Percentiles rank a stretch among this genome's conserved stretches.
These are phyloP conservation scores for Colletotrichum neosansevieriae DNA, from an alignment of 2,329 filamentous ascomycete species.

Conservation along the genomic window DNA sequence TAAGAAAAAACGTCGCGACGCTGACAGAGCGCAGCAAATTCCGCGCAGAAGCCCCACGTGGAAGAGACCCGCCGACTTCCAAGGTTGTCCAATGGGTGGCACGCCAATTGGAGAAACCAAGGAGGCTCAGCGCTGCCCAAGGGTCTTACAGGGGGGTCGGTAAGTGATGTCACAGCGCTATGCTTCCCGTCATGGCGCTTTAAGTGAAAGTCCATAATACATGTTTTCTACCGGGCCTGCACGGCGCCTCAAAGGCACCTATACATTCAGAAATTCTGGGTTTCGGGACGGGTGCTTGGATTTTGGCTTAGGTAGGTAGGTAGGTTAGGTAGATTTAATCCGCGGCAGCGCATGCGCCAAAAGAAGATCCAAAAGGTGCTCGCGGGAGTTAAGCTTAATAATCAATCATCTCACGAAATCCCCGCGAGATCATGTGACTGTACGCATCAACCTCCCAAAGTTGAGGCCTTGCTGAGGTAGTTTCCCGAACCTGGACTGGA, in stretches of 20 bases:
- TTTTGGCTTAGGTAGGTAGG: no score
- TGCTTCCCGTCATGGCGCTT: background rate
- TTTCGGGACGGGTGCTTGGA: background rate
- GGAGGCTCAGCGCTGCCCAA: slow-evolving; percentile 15
- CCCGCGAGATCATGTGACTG: slow-evolving; percentile 37
- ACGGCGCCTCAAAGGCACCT: no score
- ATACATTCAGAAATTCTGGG: background rate
- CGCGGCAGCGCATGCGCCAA: no score
- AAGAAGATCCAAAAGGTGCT: no score
- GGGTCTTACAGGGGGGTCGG: slow-evolving; percentile 25
- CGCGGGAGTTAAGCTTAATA: background rate
- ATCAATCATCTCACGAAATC: slow-evolving; percentile 4
- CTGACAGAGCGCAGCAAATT: slow-evolving; percentile 25
- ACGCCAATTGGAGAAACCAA: slow-evolving; percentile 9
- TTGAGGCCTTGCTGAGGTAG: background rate
- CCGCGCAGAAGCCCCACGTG: slow-evolving; percentile 32
- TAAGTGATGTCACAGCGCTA: slow-evolving; percentile 28
- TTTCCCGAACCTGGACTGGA: background rate
- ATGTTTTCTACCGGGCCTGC: no score
- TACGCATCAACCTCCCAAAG: background rate
- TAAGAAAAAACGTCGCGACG: slow-evolving; percentile 28
- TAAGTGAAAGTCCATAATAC: background rate
- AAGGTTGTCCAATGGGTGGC: slow-evolving; percentile 18
- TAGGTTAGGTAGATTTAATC: no score
- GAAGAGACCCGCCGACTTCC: slow-evolving; percentile 1